Evolutionary conservation across 1,284 basidiomycete species (phyloP).

Genomic region (Irpex sp.): DNA sequence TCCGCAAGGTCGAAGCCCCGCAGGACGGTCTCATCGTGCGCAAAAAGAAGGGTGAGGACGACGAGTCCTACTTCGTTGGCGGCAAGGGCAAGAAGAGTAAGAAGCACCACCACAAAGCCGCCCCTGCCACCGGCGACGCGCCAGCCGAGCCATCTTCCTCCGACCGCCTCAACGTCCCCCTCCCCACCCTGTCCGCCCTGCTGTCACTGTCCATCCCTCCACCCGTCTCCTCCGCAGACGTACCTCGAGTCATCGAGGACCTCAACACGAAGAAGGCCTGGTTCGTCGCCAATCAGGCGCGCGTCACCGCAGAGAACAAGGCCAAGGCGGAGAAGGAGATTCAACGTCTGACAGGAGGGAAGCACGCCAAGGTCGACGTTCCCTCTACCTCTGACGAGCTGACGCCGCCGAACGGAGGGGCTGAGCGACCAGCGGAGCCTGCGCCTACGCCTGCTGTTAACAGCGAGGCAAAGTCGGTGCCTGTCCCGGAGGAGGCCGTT

Average conservation of each 20-base stretch:
- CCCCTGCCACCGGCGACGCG: slow-evolving; percentile 24
- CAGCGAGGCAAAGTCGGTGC: slow-evolving; percentile 23
- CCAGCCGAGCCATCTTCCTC: slow-evolving; percentile 27
- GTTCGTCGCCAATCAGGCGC: slow-evolving; percentile 79
- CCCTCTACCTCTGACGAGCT: slow-evolving; percentile 26
- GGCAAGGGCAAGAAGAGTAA: slow-evolving; percentile 55
- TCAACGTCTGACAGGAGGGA: slow-evolving; percentile 46
- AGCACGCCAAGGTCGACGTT: slow-evolving; percentile 38
- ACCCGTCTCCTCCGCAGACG: slow-evolving; percentile 73
- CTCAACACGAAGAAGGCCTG: slow-evolving; percentile 93
- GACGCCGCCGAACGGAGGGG: slow-evolving; percentile 38
- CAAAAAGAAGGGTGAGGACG: slow-evolving; percentile 90
- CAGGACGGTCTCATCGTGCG: slow-evolving; percentile 71
- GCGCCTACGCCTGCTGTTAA: slow-evolving; percentile 36
- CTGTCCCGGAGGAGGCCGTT: slow-evolving; percentile 34
- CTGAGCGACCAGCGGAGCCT: slow-evolving; percentile 45
- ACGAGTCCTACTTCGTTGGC: slow-evolving; percentile 80
- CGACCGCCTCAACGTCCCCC: slow-evolving; percentile 71
- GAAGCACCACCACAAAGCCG: slow-evolving; percentile 58
- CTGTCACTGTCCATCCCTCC: slow-evolving; percentile 88
- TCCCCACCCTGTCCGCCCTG: slow-evolving; percentile 83
- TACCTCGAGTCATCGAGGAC: slow-evolving; percentile 83
- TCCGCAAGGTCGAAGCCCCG: slow-evolving; percentile 76
- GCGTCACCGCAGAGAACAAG: slow-evolving; percentile 65
- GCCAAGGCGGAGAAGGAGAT: slow-evolving; percentile 80